Percentiles rank a stretch among this genome's conserved stretches.
These are phyloP conservation scores for Pezizomycotina sp. DNA, from an alignment of 2,329 filamentous ascomycete genomes.

Conservation along the genomic window DNA sequence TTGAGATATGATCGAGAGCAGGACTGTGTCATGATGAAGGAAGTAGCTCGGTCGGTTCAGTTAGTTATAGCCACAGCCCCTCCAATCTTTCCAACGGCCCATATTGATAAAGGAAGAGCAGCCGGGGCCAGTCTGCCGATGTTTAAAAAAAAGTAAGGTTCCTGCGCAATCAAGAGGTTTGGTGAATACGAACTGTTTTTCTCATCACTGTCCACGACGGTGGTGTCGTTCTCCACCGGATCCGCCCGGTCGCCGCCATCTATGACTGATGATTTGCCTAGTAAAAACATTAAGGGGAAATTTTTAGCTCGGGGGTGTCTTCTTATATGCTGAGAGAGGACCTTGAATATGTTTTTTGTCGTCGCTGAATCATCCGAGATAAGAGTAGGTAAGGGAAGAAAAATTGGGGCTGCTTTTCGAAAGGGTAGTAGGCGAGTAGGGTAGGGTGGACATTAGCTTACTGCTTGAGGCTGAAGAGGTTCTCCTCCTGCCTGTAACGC, in stretches of 20 bases:
- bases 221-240: slow-evolving; percentile 23
- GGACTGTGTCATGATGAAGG: slow-evolving; percentile 41
- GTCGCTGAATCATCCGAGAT: no score
- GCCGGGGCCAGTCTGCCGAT: neutral
- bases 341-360: no score
- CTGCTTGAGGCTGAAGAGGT: slow-evolving; percentile 15
- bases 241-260: slow-evolving; percentile 18
- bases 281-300: neutral
- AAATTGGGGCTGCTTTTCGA: no score
- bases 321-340: no score
- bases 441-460: neutral
- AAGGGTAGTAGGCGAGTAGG: neutral
- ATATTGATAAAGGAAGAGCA: neutral
- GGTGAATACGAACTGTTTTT: slow-evolving; percentile 23
- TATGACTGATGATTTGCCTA: slow-evolving; percentile 21
- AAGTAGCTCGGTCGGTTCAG: neutral
- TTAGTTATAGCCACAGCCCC: neutral
- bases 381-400: no score
- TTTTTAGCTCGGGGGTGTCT: neutral
- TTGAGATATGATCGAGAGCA: slow-evolving; percentile 94
- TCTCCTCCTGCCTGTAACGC: slow-evolving; percentile 15
- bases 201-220: slow-evolving; percentile 25
- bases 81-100: neutral
- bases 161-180: no score
- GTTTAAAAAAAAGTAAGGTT: neutral